These are phyloP conservation scores for Hypoxylon rickii DNA, from an alignment of 495 filamentous ascomycete species.

Conservation along the genomic window DNA sequence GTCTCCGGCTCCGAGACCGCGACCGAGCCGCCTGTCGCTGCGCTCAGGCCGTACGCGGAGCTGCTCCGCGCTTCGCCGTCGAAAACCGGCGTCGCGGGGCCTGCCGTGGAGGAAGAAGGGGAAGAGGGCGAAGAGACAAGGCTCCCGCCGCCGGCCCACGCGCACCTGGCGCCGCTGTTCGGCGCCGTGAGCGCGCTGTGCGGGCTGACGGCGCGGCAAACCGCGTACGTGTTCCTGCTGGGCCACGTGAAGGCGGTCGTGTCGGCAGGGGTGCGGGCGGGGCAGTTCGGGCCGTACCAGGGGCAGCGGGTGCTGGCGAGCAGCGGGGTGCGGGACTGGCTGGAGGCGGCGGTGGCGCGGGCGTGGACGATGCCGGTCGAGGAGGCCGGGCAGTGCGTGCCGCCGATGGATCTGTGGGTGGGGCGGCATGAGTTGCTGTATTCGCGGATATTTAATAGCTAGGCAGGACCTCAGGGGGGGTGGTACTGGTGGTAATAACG, in stretches of 20 bases:
- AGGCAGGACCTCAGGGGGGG: not conserved
- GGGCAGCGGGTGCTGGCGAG: conserved; percentile 82
- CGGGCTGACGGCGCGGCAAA: conserved; percentile 62
- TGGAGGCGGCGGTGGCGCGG: conserved; percentile 63
- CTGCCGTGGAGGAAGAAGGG: not conserved
- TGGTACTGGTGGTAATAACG: no score
- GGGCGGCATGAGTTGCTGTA: conserved; percentile 95
- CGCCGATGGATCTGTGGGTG: conserved; percentile 89
- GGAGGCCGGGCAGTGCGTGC: conserved; percentile 84
- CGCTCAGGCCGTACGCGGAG: conserved; percentile 43
- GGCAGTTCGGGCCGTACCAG: conserved; percentile 91
- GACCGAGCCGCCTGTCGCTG: no score
- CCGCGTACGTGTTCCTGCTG: conserved; percentile 84
- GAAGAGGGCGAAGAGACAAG: not conserved
- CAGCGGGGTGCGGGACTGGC: conserved; percentile 60
- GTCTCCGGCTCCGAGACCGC: conserved; percentile 4
- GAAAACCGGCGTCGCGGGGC: no score
- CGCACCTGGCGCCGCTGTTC: conserved; percentile 82
- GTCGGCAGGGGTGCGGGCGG: conserved; percentile 85
- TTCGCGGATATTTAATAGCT: conserved; percentile 91
- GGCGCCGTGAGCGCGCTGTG: conserved; percentile 70
- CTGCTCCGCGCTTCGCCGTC: conserved; percentile 32
- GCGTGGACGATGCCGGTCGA: conserved; percentile 64
- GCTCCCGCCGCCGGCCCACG: conserved; percentile 49
- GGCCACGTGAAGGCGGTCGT: conserved; percentile 87